Percentiles rank a stretch among this genome's conserved stretches.
These are phyloP conservation scores for Phanerodontia chrysosporium DNA, from an alignment of 768 basidiomycete genomes.

Conservation along the genomic window DNA sequence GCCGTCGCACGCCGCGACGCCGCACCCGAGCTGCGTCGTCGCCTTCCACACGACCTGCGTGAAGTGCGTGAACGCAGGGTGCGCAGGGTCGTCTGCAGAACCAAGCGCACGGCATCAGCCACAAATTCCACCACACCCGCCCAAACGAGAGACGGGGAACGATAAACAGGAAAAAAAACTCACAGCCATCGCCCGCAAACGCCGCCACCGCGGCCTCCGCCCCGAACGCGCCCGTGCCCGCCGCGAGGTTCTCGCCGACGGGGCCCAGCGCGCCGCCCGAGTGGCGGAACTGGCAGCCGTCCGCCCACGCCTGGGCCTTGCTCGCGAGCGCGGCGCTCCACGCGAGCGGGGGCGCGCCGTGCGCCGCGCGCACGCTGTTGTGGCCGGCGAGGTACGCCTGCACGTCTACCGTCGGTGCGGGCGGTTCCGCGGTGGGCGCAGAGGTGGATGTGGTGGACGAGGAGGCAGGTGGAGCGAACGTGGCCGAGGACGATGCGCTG, in stretches of 20 bases:
- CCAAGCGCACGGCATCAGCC: conserved; percentile 15
- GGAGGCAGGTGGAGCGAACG: conserved; percentile 3
- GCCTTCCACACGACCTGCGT: conserved; percentile 65
- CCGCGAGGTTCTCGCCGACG: conserved; percentile 70
- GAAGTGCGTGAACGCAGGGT: conserved; percentile 57
- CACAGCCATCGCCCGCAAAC: conserved; percentile 49
- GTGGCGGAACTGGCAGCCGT: conserved; percentile 61
- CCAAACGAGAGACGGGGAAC: conserved; percentile 9
- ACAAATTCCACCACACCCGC: conserved; percentile 13
- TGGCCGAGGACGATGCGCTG: no score
- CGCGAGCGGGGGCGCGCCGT: conserved; percentile 55
- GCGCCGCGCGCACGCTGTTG: conserved; percentile 53
- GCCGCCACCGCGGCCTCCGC: conserved; percentile 42
- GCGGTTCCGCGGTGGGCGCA: conserved; percentile 33
- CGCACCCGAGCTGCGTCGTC: conserved; percentile 61
- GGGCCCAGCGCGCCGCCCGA: conserved; percentile 60
- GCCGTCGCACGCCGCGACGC: conserved; percentile 47
- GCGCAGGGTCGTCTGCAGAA: conserved; percentile 32
- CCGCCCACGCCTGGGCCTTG: conserved; percentile 64
- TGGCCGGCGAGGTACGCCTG: conserved; percentile 52
- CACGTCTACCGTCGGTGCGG: conserved; percentile 21
- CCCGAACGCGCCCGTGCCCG: conserved; percentile 53
- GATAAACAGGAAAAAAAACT: conserved; percentile 14
- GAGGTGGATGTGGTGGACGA: not conserved
- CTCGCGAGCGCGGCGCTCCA: conserved; percentile 57